These are phyloP conservation scores for Yarrowia sp. DNA, from an alignment of 805 yeast species.

Conservation along the genomic window DNA sequence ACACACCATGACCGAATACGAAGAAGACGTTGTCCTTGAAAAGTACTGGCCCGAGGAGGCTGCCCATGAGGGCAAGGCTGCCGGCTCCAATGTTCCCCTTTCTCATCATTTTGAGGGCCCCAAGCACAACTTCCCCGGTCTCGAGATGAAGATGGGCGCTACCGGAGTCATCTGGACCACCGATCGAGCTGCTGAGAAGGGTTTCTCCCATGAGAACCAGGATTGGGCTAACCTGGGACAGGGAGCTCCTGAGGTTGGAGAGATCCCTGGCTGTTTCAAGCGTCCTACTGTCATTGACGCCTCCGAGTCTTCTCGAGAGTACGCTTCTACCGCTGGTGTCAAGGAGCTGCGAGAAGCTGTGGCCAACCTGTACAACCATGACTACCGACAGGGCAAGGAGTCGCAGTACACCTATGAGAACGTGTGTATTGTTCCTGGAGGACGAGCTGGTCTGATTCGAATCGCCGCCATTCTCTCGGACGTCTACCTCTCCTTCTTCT, in stretches of 20 bases:
- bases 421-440: conserved; percentile 64
- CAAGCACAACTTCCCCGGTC: conserved; percentile 44
- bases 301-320: conserved; percentile 52
- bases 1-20: conserved; percentile 8
- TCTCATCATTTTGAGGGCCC: conserved; percentile 24
- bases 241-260: conserved; percentile 65
- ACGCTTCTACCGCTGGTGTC: conserved; percentile 61
- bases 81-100: conserved; percentile 4
- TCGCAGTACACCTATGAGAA: conserved; percentile 57
- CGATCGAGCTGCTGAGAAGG: conserved; percentile 58
- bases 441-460: conserved; percentile 60
- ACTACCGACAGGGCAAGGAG: conserved; percentile 48
- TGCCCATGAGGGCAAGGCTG: conserved; percentile 22
- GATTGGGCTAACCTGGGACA: conserved; percentile 62
- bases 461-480: conserved; percentile 60
- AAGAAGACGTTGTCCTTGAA: conserved; percentile 24
- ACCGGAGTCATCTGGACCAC: conserved; percentile 67
- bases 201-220: conserved; percentile 39
- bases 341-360: conserved; percentile 56
- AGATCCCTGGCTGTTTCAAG: conserved; percentile 55
- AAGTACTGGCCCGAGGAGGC: conserved; percentile 28
- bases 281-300: conserved; percentile 51
- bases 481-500: conserved; percentile 57
- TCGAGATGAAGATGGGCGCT: conserved; percentile 57
- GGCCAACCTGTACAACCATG: conserved; percentile 54